phyloP scores from a whole-genome alignment of 2,329 filamentous ascomycete genomes.

The Colletotrichum somersetense region DNA sequence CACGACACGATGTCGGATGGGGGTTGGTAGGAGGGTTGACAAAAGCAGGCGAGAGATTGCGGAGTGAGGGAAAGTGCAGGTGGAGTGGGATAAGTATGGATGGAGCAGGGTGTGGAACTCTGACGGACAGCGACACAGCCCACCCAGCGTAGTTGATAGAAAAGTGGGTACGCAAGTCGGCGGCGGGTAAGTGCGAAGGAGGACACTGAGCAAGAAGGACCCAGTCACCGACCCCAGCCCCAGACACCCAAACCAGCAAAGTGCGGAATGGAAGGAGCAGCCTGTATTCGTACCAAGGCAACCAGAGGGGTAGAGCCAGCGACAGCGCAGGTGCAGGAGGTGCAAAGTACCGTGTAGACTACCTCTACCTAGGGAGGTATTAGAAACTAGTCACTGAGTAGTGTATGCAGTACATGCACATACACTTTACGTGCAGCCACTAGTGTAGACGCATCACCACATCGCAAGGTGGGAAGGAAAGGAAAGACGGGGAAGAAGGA shows the following conservation, averaged over 20 bases:
- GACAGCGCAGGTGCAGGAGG: neutral
- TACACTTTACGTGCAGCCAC: neutral
- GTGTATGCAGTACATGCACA: neutral
- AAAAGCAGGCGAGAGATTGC: conserved; percentile 25
- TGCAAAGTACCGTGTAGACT: neutral
- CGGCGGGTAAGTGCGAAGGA: conserved; percentile 32
- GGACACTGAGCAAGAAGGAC: conserved; percentile 9
- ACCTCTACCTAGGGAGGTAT: neutral
- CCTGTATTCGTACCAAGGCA: neutral
- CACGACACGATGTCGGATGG: conserved; percentile 39
- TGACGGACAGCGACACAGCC: conserved; percentile 40
- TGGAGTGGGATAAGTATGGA: conserved; percentile 43
- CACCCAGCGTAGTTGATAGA: conserved; percentile 2
- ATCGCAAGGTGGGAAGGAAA: conserved; percentile 2
- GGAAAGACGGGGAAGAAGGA: conserved; percentile 25
- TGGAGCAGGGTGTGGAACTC: conserved; percentile 34
- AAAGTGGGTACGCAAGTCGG: conserved; percentile 36
- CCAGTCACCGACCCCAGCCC: conserved; percentile 18
- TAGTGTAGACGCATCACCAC: neutral
- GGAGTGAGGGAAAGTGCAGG: conserved; percentile 41
- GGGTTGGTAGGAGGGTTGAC: conserved; percentile 33
- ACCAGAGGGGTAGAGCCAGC: conserved; percentile 1
- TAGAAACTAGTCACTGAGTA: no score
- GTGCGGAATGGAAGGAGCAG: conserved; percentile 10
- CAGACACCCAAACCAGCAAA: conserved; percentile 19